These are phyloP conservation scores for Monosporascus sp. DNA, from an alignment of 2,329 filamentous ascomycete genomes.

Conservation along the genomic window DNA sequence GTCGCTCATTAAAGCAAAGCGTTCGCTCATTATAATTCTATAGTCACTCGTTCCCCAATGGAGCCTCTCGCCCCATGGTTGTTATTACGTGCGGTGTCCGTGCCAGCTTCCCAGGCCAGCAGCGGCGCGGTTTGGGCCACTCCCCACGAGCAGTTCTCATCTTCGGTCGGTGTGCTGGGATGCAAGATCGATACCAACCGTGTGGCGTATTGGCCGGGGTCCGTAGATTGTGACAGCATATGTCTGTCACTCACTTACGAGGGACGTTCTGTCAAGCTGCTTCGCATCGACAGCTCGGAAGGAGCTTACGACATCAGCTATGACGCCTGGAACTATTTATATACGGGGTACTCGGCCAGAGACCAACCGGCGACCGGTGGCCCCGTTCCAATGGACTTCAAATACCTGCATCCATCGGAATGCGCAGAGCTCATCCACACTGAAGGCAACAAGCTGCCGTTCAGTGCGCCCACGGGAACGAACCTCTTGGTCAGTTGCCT, in stretches of 20 bases:
- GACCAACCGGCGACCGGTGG: conserved; percentile 43
- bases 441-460: conserved; percentile 44
- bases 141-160: conserved; percentile 53
- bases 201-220: conserved; percentile 54
- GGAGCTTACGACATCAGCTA: conserved; percentile 56
- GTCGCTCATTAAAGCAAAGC: neutral
- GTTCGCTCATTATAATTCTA: neutral
- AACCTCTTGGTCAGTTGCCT: conserved; percentile 47
- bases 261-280: conserved; percentile 49
- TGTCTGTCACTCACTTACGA: conserved; percentile 49
- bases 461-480: conserved; percentile 54
- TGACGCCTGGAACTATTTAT: conserved; percentile 57
- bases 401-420: conserved; percentile 41
- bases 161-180: conserved; percentile 53
- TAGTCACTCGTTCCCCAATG: neutral
- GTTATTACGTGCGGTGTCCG: neutral
- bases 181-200: conserved; percentile 59
- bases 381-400: conserved; percentile 45
- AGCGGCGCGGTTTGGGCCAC: conserved; percentile 37
- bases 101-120: neutral
- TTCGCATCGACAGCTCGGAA: conserved; percentile 51
- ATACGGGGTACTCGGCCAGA: conserved; percentile 43
- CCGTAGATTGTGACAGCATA: conserved; percentile 50
- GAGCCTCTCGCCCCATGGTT: neutral
- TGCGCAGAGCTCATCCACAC: conserved; percentile 48